A percentile compares a stretch with the other conserved stretches of the same genome.
These are phyloP conservation scores for Suhomyces anneliseae DNA, from an alignment of 1,139 yeast species.

Conservation along the genomic window DNA sequence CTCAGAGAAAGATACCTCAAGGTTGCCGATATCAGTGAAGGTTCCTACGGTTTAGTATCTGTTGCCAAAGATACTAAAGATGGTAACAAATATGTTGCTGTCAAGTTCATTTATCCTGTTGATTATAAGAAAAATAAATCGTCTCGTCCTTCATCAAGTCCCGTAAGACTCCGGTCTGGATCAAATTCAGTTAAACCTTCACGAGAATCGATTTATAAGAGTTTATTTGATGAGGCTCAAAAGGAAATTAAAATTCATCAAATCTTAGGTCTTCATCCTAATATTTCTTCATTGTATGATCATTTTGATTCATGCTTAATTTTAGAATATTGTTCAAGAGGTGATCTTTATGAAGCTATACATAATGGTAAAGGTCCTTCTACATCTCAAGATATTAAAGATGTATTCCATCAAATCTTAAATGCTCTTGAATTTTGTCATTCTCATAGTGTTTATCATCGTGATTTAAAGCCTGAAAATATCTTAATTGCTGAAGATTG, in stretches of 20 bases:
- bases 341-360: conserved; percentile 92
- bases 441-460: conserved; percentile 68
- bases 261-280: conserved; percentile 62
- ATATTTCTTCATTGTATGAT: conserved; percentile 69
- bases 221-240: conserved; percentile 62
- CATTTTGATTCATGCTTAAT: conserved; percentile 79
- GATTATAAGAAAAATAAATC: conserved; percentile 33
- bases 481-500: conserved; percentile 76
- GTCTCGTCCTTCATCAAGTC: conserved; percentile 36
- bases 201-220: conserved; percentile 29
- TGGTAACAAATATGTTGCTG: conserved; percentile 65
- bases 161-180: conserved; percentile 34
- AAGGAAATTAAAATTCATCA: conserved; percentile 78
- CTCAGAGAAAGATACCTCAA: conserved; percentile 65
- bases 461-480: conserved; percentile 91
- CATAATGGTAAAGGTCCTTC: conserved; percentile 79
- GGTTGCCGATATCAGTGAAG: conserved; percentile 81
- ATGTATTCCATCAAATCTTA: conserved; percentile 73
- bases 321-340: conserved; percentile 85
- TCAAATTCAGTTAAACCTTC: conserved; percentile 9
- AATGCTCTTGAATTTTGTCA: conserved; percentile 82
- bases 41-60: conserved; percentile 90
- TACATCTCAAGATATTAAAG: conserved; percentile 71
- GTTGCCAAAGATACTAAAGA: conserved; percentile 69
- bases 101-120: conserved; percentile 70